Percentiles rank a stretch among this genome's conserved stretches.
These are phyloP conservation scores for Ambrosia artemisiifolia DNA, from an alignment of 129 eudicot species.

Conservation along the genomic window DNA sequence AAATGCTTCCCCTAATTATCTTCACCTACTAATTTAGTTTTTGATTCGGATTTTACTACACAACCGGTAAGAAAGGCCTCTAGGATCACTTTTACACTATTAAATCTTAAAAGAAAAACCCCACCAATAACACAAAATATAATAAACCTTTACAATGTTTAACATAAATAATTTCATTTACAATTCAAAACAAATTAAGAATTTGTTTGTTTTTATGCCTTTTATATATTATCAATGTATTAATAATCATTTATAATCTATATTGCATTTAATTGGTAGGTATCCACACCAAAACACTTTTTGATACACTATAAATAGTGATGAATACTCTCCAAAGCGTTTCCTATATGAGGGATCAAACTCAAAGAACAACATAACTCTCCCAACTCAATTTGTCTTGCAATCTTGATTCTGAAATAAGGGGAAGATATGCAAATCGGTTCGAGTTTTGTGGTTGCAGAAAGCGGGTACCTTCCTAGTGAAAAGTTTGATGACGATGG, in stretches of 20 bases:
- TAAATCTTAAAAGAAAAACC: no score
- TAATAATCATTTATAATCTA: not conserved
- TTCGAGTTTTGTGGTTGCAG: conserved; percentile 7
- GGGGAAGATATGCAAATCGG: conserved; percentile 10
- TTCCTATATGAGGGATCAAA: conserved; percentile 13
- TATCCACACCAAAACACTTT: conserved; percentile 13
- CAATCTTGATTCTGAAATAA: not conserved
- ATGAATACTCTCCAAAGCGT: conserved; percentile 10
- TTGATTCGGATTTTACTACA: no score
- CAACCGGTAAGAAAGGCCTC: no score
- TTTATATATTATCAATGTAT: not conserved
- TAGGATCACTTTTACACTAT: no score
- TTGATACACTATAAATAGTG: conserved; percentile 25
- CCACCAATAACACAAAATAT: not conserved
- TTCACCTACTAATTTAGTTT: no score
- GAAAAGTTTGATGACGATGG: conserved; percentile 33
- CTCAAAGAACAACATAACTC: not conserved
- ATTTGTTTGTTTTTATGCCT: not conserved
- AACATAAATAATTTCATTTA: not conserved
- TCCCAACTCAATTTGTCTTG: not conserved
- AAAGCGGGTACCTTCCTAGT: conserved; percentile 25
- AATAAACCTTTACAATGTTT: not conserved
- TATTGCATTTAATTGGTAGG: not conserved
- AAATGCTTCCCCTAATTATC: no score
- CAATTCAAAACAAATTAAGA: not conserved